Base-by-base conservation (phyloP, 2,329 filamentous ascomycete genomes). In the Aspergillus sp. region DNA sequence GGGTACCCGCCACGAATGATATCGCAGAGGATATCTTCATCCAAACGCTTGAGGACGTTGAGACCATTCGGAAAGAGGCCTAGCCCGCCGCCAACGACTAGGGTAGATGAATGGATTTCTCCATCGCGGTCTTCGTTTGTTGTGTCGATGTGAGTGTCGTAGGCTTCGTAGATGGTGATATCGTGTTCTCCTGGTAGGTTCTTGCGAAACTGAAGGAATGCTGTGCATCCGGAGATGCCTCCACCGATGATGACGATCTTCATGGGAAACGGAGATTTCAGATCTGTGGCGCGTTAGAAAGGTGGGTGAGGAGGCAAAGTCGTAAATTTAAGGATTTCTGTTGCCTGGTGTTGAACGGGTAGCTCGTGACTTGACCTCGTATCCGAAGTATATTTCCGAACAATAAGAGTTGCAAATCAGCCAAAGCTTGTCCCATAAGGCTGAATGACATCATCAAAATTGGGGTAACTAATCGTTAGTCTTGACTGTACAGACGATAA, bases 161-260 rank as follows among this genome's bases (percentile, higher is more conserved):
- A 74, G 4, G 76, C 72, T 66, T 81, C 79, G 64, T 79, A 79
- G 54, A 82, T 77, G 19, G 65, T 73, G 64, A 75, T 73, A 31
- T 74, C 66, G 56, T 78, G 71, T 28, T 48, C n/a, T 17, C 19
- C 34, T 1, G 59, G 50, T 17, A 81, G 74, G 54, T 78, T 74
- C 57, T 80, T 80, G 54, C 72, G 72, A 4, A 81, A 68, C 34
- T 73, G 71, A 9, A 81, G 71, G 57, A 80, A 81, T 45, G 69
- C 69, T 11, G 75, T 60, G 55, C 77, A 77, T 28, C 79, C 79
- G 53, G 72, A 71, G 60, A 81, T 79, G 34, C 78, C 79, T 15
- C 70, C 79, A n/a, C 79, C 79, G 43, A 81, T 69, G 15, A 81
- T 80, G 23, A 75, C 69, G 43, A 81, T 78, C 61, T 78, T 79